Percentiles rank a stretch among this genome's conserved stretches.
phyloP scores from a whole-genome alignment of 2,329 filamentous ascomycete species.

The Aspergillus clavatus region DNA sequence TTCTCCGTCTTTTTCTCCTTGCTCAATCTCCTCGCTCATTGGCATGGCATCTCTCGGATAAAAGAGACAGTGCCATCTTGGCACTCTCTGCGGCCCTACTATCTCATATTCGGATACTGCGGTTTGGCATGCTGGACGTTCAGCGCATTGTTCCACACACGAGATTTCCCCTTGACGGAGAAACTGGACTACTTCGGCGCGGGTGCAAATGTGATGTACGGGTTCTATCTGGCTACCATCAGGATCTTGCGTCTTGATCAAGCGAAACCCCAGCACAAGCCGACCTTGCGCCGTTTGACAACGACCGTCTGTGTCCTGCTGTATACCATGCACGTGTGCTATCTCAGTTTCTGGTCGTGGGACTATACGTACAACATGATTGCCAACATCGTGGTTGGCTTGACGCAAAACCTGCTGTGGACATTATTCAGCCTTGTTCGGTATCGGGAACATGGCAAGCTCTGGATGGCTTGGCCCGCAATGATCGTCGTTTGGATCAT shows the following conservation, averaged over 20 bases:
- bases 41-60: conserved; percentile 67
- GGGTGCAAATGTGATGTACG: conserved; percentile 84
- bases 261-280: conserved; percentile 42
- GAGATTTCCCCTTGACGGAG: conserved; percentile 82
- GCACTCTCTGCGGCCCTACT: conserved; percentile 77
- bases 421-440: conserved; percentile 71
- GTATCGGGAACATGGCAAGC: conserved; percentile 65
- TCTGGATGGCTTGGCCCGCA: conserved; percentile 86
- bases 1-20: conserved; percentile 90
- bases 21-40: conserved; percentile 84
- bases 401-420: conserved; percentile 80
- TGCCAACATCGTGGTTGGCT: conserved; percentile 78
- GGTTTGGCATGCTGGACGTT: conserved; percentile 81
- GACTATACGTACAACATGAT: conserved; percentile 98
- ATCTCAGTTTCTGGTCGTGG: conserved; percentile 81
- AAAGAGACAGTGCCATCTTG: conserved; percentile 63
- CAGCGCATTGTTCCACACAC: conserved; percentile 85
- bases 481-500: conserved; percentile 89
- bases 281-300: conserved; percentile 65
- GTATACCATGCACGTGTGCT: conserved; percentile 73
- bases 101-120: conserved; percentile 72
- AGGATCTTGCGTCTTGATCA: conserved; percentile 78
- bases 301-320: conserved; percentile 65
- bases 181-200: conserved; percentile 95
- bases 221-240: conserved; percentile 78